Evolutionary conservation across 2,329 filamentous ascomycete species (phyloP).

Genomic region (Fusarium sp.): DNA sequence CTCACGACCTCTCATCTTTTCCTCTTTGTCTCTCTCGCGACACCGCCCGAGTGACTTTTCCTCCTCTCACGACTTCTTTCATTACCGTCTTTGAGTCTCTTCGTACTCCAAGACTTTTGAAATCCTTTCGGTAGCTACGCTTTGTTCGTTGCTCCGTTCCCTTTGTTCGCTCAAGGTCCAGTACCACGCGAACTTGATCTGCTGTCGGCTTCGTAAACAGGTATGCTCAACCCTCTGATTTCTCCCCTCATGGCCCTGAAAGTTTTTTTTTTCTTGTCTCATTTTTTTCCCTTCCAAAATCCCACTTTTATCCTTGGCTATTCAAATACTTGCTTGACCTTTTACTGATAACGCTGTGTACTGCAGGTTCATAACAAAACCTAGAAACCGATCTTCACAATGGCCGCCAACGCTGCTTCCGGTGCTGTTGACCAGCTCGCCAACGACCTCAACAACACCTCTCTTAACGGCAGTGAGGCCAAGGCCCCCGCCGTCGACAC

Average conservation of each 20-base stretch:
- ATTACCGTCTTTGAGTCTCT: conserved; percentile 42
- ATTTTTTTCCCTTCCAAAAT: not conserved
- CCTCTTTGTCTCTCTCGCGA: conserved; percentile 49
- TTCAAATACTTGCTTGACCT: conserved; percentile 20
- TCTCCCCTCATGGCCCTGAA: conserved; percentile 23
- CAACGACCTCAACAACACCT: conserved; percentile 79
- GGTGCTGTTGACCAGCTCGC: conserved; percentile 83
- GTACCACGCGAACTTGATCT: conserved; percentile 46
- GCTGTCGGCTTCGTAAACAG: conserved; percentile 41
- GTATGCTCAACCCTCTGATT: conserved; percentile 28
- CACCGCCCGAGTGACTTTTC: conserved; percentile 47
- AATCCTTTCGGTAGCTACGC: conserved; percentile 40
- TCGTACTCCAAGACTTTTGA: conserved; percentile 45
- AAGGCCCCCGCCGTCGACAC: conserved; percentile 80
- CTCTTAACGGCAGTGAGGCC: conserved; percentile 76
- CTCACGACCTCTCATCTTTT: conserved; percentile 29
- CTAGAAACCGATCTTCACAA: conserved; percentile 56
- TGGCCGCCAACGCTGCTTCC: conserved; percentile 70
- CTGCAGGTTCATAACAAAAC: conserved; percentile 37
- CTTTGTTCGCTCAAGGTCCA: conserved; percentile 48
- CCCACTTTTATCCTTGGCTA: conserved; percentile 14
- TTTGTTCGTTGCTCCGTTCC: conserved; percentile 49
- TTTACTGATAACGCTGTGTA: conserved; percentile 30
- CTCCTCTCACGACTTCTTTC: conserved; percentile 31
- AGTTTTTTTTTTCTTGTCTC: conserved; percentile 7